These are phyloP conservation scores for Suillus clintonianus DNA, from an alignment of 768 basidiomycete species.

Conservation along the genomic window DNA sequence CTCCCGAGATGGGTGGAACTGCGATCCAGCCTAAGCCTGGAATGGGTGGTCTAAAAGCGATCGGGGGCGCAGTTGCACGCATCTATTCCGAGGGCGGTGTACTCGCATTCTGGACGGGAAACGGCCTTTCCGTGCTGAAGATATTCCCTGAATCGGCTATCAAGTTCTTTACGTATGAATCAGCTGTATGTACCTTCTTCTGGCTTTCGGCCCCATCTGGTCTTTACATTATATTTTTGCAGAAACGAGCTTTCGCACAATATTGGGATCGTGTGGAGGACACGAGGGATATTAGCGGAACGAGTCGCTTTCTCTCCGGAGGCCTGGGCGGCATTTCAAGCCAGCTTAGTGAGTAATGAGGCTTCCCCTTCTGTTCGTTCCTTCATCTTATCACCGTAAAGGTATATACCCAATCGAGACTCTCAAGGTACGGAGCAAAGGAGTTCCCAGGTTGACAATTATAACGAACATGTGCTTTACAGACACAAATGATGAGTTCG, in stretches of 20 bases:
- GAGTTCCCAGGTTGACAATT: neutral
- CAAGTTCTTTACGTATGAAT: slow-evolving; percentile 96
- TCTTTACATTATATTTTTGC: slow-evolving; percentile 16
- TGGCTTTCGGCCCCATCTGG: slow-evolving; percentile 16
- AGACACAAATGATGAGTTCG: slow-evolving; percentile 97
- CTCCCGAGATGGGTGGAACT: slow-evolving; percentile 69
- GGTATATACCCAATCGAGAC: slow-evolving; percentile 98
- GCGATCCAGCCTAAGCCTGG: slow-evolving; percentile 44
- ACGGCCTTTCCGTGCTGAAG: slow-evolving; percentile 89
- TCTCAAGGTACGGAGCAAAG: slow-evolving; percentile 61
- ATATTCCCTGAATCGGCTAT: slow-evolving; percentile 98
- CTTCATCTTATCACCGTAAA: slow-evolving; percentile 33
- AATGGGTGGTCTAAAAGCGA: slow-evolving; percentile 59
- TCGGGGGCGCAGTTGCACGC: slow-evolving; percentile 70
- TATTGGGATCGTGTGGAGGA: slow-evolving; percentile 93
- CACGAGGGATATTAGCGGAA: slow-evolving; percentile 82
- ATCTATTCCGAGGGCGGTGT: slow-evolving; percentile 92
- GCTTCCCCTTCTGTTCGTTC: slow-evolving; percentile 8
- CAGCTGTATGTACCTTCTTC: slow-evolving; percentile 61
- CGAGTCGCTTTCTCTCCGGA: slow-evolving; percentile 92
- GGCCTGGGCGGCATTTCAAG: slow-evolving; percentile 95
- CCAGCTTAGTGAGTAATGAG: slow-evolving; percentile 71
- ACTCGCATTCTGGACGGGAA: slow-evolving; percentile 97
- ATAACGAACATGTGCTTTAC: slow-evolving; percentile 6
- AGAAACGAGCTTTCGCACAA: slow-evolving; percentile 94